Base-by-base conservation (phyloP, 306 rosid genomes). In the Quercus engelmannii region DNA sequence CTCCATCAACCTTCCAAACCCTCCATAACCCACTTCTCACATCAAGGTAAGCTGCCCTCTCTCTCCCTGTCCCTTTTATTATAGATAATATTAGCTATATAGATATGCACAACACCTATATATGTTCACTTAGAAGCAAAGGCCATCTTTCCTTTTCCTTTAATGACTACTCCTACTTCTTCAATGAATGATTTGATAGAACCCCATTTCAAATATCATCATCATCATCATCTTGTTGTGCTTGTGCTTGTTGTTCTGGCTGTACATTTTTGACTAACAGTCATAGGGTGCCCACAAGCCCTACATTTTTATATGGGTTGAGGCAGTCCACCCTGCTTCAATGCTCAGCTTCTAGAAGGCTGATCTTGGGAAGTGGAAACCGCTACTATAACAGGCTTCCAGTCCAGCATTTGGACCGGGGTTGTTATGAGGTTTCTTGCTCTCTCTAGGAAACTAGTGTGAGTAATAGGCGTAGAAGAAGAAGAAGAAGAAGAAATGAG, bases 281-380 rank as follows among this genome's bases (percentile, higher is more conserved):
- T 19, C 81, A 77, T 15, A 86, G 86, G 87, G 77, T 84, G 54
- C 72, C 91, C 71, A 14, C 79, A 59, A 81, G 71, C 78, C 74
- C 90, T 76, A 76, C 80, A 76, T 79, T 79, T 82, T 74, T 89
- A 13, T 87, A 74, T 86, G 99, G 98, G 56, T 81, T 90, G 83
- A 91, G 94, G 88, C 99, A 96, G 73, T 93, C 93, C 59, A 51
- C 91, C 54, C 72, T 95, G 81, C 92, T 95, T 84, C 98, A 87
- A 51, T 80, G 90, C 87, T 82, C 96, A 30, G 86, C 87, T 74
- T 87, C 86, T 81, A 91, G 93, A 84, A 91, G 92, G 87, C 75
- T 96, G 86, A 76, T 87, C 76, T 84, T 91, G 83, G 84, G 88
- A 41, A 76, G 85, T 25, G 73, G 86, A 49, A 87, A 90, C 63